Percentiles rank a stretch among this genome's conserved stretches.
Conservation (phyloP, 2,329 filamentous ascomycete genomes). For the Nakataea oryzae region DNA sequence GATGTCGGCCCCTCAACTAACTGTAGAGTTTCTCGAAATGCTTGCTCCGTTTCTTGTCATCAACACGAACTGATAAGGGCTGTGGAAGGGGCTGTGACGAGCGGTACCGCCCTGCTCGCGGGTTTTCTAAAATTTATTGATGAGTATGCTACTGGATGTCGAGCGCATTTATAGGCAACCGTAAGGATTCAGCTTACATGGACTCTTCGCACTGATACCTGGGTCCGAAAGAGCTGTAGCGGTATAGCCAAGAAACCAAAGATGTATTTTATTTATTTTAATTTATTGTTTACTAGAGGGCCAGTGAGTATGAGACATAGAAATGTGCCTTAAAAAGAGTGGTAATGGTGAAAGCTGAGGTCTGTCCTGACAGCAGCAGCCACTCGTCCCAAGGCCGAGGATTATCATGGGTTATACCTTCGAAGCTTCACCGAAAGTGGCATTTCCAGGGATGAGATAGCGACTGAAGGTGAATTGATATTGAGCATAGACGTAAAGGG, state of each 20-base stretch:
- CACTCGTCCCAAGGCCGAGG: background rate
- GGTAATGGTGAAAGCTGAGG: background rate
- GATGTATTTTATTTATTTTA: background rate
- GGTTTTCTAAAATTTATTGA: background rate
- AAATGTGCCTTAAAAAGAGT: too few relatives aligned
- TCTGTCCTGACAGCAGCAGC: background rate
- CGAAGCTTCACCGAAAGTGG: background rate
- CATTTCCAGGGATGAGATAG: background rate
- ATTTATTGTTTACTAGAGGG: too few relatives aligned
- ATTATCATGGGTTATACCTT: background rate
- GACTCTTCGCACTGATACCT: background rate
- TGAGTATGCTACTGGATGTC: too few relatives aligned
- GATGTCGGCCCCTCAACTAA: background rate
- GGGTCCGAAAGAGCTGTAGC: background rate
- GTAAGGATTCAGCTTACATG: background rate
- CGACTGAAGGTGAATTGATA: background rate
- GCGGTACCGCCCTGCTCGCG: background rate
- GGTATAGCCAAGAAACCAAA: background rate
- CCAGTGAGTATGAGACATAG: too few relatives aligned
- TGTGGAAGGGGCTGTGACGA: background rate
- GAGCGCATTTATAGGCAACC: too few relatives aligned
- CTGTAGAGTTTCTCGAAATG: background rate
- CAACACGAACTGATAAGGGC: background rate
- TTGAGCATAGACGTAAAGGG: background rate
- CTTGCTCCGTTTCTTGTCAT: background rate